phyloP scores from a whole-genome alignment of 2,329 filamentous ascomycete genomes.

The Daldinia eschscholtzii region DNA sequence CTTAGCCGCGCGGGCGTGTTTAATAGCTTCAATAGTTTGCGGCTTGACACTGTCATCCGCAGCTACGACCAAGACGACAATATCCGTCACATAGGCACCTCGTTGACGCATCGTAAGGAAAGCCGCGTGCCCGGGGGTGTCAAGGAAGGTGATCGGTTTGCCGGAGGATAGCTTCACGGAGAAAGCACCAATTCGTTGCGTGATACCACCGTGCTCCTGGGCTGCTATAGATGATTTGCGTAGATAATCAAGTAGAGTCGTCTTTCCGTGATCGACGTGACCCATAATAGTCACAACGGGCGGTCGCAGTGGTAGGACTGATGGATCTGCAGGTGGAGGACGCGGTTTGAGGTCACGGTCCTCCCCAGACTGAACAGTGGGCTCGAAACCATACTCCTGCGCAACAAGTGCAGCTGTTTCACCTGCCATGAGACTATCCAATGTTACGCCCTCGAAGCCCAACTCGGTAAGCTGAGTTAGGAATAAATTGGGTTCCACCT shows the following conservation, averaged over 20 bases:
- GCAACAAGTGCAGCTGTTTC: slow-evolving; percentile 92
- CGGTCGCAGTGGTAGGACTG: slow-evolving; percentile 78
- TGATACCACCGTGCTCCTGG: slow-evolving; percentile 95
- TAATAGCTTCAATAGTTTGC: slow-evolving; percentile 95
- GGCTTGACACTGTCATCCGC: slow-evolving; percentile 98
- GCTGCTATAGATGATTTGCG: slow-evolving; percentile 93
- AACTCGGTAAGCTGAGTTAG: slow-evolving; percentile 81
- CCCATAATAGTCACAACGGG: slow-evolving; percentile 99
- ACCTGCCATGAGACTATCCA: slow-evolving; percentile 88
- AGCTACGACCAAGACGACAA: slow-evolving; percentile 94
- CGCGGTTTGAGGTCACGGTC: slow-evolving; percentile 78
- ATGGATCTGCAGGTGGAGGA: slow-evolving; percentile 75
- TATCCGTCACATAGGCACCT: slow-evolving; percentile 95
- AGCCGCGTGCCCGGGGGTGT: slow-evolving; percentile 95
- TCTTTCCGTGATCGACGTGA: slow-evolving; percentile 98
- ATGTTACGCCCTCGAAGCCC: slow-evolving; percentile 87
- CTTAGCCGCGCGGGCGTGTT: slow-evolving; percentile 86
- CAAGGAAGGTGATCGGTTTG: slow-evolving; percentile 94
- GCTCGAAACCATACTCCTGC: slow-evolving; percentile 92
- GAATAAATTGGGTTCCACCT: slow-evolving; percentile 78
- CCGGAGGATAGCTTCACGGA: slow-evolving; percentile 88
- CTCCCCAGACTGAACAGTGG: slow-evolving; percentile 74
- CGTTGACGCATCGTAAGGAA: slow-evolving; percentile 96
- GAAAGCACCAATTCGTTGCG: slow-evolving; percentile 98
- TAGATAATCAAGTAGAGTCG: slow-evolving; percentile 92